Evolutionary conservation across 768 basidiomycete species (phyloP).

Genomic region (Podaxis sp.): DNA sequence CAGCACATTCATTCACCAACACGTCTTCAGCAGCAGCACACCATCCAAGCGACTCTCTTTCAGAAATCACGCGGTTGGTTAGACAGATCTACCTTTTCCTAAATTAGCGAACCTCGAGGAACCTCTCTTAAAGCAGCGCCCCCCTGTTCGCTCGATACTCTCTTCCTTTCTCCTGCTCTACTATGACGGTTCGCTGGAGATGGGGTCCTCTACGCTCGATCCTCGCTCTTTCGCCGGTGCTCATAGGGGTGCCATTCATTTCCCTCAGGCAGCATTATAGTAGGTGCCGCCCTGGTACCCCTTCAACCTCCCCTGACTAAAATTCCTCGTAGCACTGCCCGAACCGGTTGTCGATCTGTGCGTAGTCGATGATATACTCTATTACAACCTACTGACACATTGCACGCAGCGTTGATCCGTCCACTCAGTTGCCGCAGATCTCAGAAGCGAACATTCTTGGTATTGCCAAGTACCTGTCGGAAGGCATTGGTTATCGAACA

Average conservation of each 20-base stretch:
- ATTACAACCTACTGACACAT: neutral
- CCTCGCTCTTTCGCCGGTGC: constrained; percentile 51
- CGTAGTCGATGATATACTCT: constrained; percentile 20
- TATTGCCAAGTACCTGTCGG: constrained; percentile 68
- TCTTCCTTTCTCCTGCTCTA: constrained; percentile 12
- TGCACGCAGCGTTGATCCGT: constrained; percentile 40
- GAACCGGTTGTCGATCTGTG: constrained; percentile 54
- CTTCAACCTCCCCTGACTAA: constrained; percentile 4
- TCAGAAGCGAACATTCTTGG: constrained; percentile 70
- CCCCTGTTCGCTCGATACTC: neutral
- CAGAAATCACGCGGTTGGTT: constrained; percentile 2
- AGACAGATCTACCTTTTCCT: constrained; percentile 5
- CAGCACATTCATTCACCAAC: neutral
- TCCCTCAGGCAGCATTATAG: constrained; percentile 51
- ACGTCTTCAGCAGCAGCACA: neutral
- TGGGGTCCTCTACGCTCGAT: constrained; percentile 67
- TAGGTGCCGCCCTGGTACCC: constrained; percentile 25
- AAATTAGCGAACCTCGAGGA: constrained; percentile 7
- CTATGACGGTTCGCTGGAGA: constrained; percentile 29
- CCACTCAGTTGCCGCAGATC: constrained; percentile 63
- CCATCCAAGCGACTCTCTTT: neutral
- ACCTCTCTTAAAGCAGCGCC: constrained; percentile 4
- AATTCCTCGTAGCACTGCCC: constrained; percentile 48
- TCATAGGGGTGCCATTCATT: constrained; percentile 48
- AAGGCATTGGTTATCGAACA: constrained; percentile 87